Evolutionary conservation across 225 moss, liverwort and hornwort species (phyloP).

Genomic region (Pseudisothecium myosuroides): DNA sequence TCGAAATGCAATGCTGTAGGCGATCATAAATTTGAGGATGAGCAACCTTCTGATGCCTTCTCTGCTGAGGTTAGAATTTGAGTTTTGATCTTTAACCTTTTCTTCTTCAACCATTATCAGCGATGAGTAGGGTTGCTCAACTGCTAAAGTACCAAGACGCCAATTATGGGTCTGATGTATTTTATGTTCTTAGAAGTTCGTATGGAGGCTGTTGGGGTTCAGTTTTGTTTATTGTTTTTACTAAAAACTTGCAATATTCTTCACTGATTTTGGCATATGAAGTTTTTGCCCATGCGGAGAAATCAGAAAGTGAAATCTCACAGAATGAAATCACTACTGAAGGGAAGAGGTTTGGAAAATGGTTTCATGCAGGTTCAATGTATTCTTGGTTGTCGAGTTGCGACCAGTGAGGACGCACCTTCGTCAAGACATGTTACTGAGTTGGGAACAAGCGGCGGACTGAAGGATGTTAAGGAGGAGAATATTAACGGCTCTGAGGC

Average conservation of each 20-base stretch:
- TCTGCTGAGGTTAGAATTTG: constrained; percentile 34
- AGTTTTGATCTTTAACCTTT: background rate
- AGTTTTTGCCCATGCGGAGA: background rate
- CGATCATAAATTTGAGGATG: constrained; percentile 26
- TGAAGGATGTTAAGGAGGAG: constrained; percentile 1
- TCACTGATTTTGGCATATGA: background rate
- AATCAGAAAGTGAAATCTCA: background rate
- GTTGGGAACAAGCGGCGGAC: background rate
- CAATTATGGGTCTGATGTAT: background rate
- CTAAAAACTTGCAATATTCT: background rate
- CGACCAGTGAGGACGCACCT: background rate
- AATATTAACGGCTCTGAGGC: background rate
- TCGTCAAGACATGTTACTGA: background rate
- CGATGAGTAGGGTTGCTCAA: background rate
- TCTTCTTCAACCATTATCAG: background rate
- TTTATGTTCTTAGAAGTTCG: background rate
- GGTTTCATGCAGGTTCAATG: constrained; percentile 58
- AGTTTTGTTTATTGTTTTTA: background rate
- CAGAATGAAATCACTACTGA: background rate
- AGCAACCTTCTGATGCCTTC: background rate
- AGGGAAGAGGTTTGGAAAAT: background rate
- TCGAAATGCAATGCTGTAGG: constrained; percentile 50
- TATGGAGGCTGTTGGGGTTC: background rate
- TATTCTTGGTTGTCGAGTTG: constrained; percentile 79
- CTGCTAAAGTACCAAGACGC: background rate